Evolutionary conservation across 345 rosid genomes (phyloP).

Genomic region (Gossypium arboreum): DNA sequence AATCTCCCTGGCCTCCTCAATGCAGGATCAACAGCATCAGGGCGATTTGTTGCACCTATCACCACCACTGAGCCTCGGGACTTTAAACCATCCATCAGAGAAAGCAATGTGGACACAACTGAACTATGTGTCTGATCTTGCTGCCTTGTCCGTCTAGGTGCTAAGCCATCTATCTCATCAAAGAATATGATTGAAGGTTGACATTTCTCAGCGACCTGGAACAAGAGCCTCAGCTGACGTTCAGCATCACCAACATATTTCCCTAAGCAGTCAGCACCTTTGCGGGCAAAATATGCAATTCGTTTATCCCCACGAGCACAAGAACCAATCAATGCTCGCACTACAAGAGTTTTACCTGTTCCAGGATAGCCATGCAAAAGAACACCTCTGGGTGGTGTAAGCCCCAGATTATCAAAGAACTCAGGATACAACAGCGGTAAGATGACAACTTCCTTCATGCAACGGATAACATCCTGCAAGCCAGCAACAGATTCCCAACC

Average conservation of each 20-base stretch:
- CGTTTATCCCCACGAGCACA: slow-evolving; percentile 85
- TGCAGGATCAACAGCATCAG: slow-evolving; percentile 98
- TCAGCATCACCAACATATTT: slow-evolving; percentile 99
- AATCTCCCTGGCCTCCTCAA: slow-evolving; percentile 98
- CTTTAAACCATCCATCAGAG: slow-evolving; percentile 90
- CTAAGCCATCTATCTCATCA: slow-evolving; percentile 97
- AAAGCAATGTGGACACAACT: slow-evolving; percentile 95
- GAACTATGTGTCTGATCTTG: slow-evolving; percentile 99
- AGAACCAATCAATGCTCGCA: slow-evolving; percentile 91
- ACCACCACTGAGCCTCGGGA: slow-evolving; percentile 98
- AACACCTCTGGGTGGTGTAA: slow-evolving; percentile 95
- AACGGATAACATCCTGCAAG: slow-evolving; percentile 80
- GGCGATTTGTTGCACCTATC: slow-evolving; percentile 98
- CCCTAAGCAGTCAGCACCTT: slow-evolving; percentile 99
- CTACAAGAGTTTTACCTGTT: slow-evolving; percentile 96
- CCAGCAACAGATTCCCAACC: slow-evolving; percentile 99
- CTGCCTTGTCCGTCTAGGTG: slow-evolving; percentile 85
- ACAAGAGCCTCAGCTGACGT: slow-evolving; percentile 94
- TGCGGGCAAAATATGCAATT: slow-evolving; percentile 97
- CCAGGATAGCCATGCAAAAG: slow-evolving; percentile 99
- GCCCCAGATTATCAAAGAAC: slow-evolving; percentile 82
- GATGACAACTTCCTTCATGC: slow-evolving; percentile 97
- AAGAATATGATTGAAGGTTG: slow-evolving; percentile 97
- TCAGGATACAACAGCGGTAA: slow-evolving; percentile 92
- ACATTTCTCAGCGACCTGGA: slow-evolving; percentile 97